These are phyloP conservation scores for Candida sanyaensis DNA, from an alignment of 1,139 yeast species.

Conservation along the genomic window DNA sequence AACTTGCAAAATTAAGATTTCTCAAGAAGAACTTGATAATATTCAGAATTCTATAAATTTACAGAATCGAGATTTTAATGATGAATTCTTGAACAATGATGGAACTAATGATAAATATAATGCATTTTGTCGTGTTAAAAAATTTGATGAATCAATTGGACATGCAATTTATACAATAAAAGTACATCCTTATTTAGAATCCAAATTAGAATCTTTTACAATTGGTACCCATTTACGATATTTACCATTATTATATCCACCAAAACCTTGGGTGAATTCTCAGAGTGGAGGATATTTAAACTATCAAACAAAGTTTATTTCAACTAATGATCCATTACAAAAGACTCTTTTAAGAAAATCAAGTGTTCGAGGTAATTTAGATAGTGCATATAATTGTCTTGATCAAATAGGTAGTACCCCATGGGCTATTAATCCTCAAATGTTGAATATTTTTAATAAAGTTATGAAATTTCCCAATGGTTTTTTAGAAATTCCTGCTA, in stretches of 20 bases:
- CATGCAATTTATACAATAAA: constrained; percentile 10
- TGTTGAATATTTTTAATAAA: constrained; percentile 24
- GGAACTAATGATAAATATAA: background rate
- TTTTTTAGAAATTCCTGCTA: constrained; percentile 30
- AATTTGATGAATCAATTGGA: background rate
- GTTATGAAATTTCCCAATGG: constrained; percentile 25
- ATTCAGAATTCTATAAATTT: constrained; percentile 1
- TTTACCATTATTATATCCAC: constrained; percentile 44
- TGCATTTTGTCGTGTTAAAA: constrained; percentile 3
- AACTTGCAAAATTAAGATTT: constrained; percentile 20
- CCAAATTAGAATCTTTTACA: constrained; percentile 17
- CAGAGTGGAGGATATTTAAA: constrained; percentile 37
- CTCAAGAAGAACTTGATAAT: constrained; percentile 12
- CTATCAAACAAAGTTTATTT: constrained; percentile 27
- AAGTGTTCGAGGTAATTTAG: constrained; percentile 34
- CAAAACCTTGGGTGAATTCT: constrained; percentile 39
- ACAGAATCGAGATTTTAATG: background rate
- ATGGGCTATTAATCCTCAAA: constrained; percentile 38
- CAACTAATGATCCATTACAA: constrained; percentile 22
- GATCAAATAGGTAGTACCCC: constrained; percentile 30
- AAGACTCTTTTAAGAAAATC: constrained; percentile 27
- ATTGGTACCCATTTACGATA: constrained; percentile 1
- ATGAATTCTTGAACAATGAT: background rate
- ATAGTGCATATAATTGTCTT: constrained; percentile 31
- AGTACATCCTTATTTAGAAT: constrained; percentile 28